A percentile compares a stretch with the other conserved stretches of the same genome.
phyloP scores from a whole-genome alignment of 139 green algal genomes.

The Micromonas commoda region DNA sequence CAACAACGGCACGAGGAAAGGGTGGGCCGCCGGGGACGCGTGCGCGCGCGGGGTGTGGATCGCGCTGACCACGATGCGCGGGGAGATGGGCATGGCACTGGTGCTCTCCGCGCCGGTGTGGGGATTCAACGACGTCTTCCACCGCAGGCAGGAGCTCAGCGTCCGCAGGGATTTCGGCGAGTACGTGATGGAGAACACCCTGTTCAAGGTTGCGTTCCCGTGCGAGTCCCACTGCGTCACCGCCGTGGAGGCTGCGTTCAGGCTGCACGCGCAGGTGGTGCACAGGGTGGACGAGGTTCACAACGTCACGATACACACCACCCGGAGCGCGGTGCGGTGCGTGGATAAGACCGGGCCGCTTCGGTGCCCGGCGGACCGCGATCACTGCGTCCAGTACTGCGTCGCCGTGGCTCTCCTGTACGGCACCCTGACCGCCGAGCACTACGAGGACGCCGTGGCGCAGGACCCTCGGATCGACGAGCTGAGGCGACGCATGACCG shows the following conservation, averaged over 20 bases:
- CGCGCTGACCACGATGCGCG: slow-evolving; percentile 28
- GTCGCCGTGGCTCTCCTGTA: slow-evolving; percentile 27
- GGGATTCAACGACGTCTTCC: slow-evolving; percentile 32
- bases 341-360: slow-evolving; percentile 31
- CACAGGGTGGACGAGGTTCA: slow-evolving; percentile 23
- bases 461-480: slow-evolving; percentile 25
- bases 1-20: slow-evolving; percentile 22
- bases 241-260: slow-evolving; percentile 18
- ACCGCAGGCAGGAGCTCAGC: neutral
- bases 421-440: slow-evolving; percentile 25
- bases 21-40: slow-evolving; percentile 21
- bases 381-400: slow-evolving; percentile 31
- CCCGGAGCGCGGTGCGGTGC: slow-evolving; percentile 2
- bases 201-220: slow-evolving; percentile 24
- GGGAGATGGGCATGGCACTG: slow-evolving; percentile 21
- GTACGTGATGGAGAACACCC: slow-evolving; percentile 19
- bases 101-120: slow-evolving; percentile 24
- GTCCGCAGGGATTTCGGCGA: slow-evolving; percentile 18
- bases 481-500: slow-evolving; percentile 13
- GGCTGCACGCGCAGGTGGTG: slow-evolving; percentile 25
- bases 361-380: slow-evolving; percentile 11
- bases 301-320: slow-evolving; percentile 16
- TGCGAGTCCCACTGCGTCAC: slow-evolving; percentile 20
- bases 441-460: slow-evolving; percentile 28
- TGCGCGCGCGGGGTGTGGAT: slow-evolving; percentile 1